Evolutionary conservation across 1,284 basidiomycete genomes (phyloP), one percentile per base, ranked within the genome.

Genomic region (Boletus sp.): DNA sequence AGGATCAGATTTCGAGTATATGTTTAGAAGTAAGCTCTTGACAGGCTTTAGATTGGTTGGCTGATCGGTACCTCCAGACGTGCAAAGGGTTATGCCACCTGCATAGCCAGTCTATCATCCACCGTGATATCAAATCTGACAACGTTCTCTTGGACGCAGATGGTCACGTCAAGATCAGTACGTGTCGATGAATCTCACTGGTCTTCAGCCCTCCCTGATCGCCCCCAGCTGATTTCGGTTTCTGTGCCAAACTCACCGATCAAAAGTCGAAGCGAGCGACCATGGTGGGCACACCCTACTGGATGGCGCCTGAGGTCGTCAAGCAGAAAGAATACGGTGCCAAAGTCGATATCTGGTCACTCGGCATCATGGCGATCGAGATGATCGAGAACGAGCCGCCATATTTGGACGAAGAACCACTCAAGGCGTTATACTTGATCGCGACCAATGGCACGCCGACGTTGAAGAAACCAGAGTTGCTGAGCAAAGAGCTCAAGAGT

Each of bases 341-440:
- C 34, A 99, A 98, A 69, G 95, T 99, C 23, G 96, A 99, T 61
- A 95, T 99, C 49, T 99, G 95, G 95, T 96, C 93, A 4, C 76
- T 98, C 10, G 95, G 95, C 5, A 98, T 98, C 74, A 97, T 97
- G 94, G 94, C 93, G 1, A 98, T 99, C 61, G 95, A 99, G 72
- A 99, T 99, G 95, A 97, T 99, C 60, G 96, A 99, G 69, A 94
- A 94, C 66, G 95, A 99, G 68, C 96, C 95, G 3, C 95, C 96
- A 2, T 99, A 99, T 68, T 77, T 98, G 38, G 94, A 98, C 60
- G 95, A 99, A 65, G 94, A 99, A 64, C 95, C 95, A 0, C 75
- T 98, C 57, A 98, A 98, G 72, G 95, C 96, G 13, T 70, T 99
- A 17, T 98, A 99, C 68, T 75, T 98, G 51, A 99, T 99, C 60